Evolutionary conservation across 768 basidiomycete species (phyloP).

Genomic region (Mycena alexandri): DNA sequence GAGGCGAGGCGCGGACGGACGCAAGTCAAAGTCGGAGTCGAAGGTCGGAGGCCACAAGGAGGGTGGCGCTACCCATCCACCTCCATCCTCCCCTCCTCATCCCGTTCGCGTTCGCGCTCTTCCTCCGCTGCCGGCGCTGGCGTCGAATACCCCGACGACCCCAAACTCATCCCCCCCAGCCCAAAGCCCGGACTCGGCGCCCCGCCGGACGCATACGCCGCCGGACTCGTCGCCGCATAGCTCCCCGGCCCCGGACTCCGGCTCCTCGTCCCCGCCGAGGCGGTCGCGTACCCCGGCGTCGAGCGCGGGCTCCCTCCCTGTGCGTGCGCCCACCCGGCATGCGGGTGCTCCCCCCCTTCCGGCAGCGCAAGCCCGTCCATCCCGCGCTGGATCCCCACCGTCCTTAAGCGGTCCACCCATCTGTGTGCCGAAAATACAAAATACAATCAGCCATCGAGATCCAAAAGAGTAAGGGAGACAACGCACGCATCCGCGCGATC

Average conservation of each 20-base stretch:
- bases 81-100: constrained; percentile 43
- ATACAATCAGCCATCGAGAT: constrained; percentile 19
- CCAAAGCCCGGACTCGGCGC: constrained; percentile 45
- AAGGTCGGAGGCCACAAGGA: no score
- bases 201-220: constrained; percentile 16
- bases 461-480: constrained; percentile 20
- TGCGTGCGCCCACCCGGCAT: background rate
- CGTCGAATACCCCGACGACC: constrained; percentile 41
- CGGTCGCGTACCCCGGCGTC: background rate
- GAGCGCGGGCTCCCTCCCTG: no score
- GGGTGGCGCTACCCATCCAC: constrained; percentile 39
- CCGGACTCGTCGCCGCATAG: constrained; percentile 2
- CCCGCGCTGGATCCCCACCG: constrained; percentile 79
- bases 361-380: constrained; percentile 43
- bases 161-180: constrained; percentile 46
- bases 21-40: background rate
- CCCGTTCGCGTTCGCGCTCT: constrained; percentile 22
- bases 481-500: constrained; percentile 89
- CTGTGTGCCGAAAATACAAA: no score
- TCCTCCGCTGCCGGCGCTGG: constrained; percentile 41
- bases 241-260: no score
- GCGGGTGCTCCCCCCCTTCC: constrained; percentile 27
- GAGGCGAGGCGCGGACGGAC: no score
- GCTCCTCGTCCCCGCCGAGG: constrained; percentile 10
- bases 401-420: constrained; percentile 86